These are phyloP conservation scores for Zygotorulaspora sp. DNA, from an alignment of 805 yeast genomes.

Conservation along the genomic window DNA sequence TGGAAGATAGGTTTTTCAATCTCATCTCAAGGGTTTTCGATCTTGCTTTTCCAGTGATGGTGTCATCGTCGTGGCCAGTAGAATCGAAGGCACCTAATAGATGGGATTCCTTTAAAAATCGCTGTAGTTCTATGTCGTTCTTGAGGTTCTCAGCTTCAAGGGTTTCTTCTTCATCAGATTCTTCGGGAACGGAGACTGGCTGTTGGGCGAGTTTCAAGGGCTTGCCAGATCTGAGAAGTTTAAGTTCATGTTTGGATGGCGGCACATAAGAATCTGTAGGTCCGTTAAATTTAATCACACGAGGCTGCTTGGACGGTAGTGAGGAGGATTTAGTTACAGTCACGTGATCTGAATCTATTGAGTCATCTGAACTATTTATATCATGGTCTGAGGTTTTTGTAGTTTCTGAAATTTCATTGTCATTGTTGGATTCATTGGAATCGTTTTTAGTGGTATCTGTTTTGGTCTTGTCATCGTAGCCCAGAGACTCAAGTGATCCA, in stretches of 20 bases:
- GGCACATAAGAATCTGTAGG: constrained; percentile 22
- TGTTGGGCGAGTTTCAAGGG: constrained; percentile 31
- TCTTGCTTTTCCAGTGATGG: constrained; percentile 65
- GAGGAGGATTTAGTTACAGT: constrained; percentile 6
- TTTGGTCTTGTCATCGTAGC: constrained; percentile 45
- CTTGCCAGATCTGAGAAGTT: constrained; percentile 55
- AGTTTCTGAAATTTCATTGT: constrained; percentile 1
- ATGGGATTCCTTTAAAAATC: constrained; percentile 69
- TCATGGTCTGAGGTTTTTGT: constrained; percentile 19
- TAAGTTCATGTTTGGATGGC: constrained; percentile 47
- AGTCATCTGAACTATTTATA: constrained; percentile 23
- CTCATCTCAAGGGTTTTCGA: constrained; percentile 59
- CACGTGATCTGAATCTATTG: constrained; percentile 18
- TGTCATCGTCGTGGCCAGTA: constrained; percentile 51
- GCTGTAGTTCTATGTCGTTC: constrained; percentile 68
- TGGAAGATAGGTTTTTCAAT: constrained; percentile 44
- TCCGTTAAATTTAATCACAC: constrained; percentile 28
- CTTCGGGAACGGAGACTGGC: constrained; percentile 19
- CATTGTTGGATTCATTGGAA: constrained; percentile 3
- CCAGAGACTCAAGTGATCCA: constrained; percentile 53
- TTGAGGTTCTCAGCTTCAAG: constrained; percentile 54
- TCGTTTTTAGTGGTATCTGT: constrained; percentile 8
- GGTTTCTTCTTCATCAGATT: constrained; percentile 25
- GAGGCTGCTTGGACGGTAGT: constrained; percentile 13
- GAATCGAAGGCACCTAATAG: constrained; percentile 42